Conservation (phyloP, 441 rosid species). For the Pelargonium fulgidum region DNA sequence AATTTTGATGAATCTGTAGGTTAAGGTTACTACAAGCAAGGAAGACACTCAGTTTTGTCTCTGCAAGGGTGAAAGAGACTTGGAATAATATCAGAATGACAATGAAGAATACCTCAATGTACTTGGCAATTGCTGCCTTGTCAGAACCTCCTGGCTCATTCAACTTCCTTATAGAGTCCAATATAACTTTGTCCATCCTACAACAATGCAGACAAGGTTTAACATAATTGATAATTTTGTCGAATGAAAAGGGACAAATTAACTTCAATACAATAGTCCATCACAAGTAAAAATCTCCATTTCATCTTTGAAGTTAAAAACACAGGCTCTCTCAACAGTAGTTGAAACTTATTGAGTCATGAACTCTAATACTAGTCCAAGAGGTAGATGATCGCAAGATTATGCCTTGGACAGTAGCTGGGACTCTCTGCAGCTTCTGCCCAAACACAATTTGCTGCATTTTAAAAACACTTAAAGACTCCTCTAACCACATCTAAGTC, state of each 20-base stretch:
- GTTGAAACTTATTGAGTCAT: not conserved
- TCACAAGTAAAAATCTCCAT: slow-evolving; percentile 11
- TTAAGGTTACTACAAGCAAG: slow-evolving; percentile 4
- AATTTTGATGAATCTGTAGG: slow-evolving; percentile 10
- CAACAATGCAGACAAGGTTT: slow-evolving; percentile 17
- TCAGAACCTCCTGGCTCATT: slow-evolving; percentile 71
- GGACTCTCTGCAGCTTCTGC: too few relatives aligned
- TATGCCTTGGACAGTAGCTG: too few relatives aligned
- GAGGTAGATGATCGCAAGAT: too few relatives aligned
- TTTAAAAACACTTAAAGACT: not conserved
- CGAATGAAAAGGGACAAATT: slow-evolving; percentile 10
- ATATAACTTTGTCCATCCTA: slow-evolving; percentile 68
- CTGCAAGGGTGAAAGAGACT: not conserved
- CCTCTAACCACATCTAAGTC: not conserved
- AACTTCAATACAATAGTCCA: slow-evolving; percentile 10
- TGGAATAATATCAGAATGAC: not conserved
- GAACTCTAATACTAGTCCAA: not conserved
- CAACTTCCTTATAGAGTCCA: slow-evolving; percentile 65
- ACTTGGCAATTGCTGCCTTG: slow-evolving; percentile 49
- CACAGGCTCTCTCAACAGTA: not conserved
- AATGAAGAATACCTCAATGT: slow-evolving; percentile 54
- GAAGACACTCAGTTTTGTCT: not conserved
- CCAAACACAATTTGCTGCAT: not conserved
- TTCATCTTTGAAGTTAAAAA: slow-evolving; percentile 9
- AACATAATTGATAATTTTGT: not conserved